Evolutionary conservation across 495 filamentous ascomycete species (phyloP).

Genomic region (Glarea lozoyensis): DNA sequence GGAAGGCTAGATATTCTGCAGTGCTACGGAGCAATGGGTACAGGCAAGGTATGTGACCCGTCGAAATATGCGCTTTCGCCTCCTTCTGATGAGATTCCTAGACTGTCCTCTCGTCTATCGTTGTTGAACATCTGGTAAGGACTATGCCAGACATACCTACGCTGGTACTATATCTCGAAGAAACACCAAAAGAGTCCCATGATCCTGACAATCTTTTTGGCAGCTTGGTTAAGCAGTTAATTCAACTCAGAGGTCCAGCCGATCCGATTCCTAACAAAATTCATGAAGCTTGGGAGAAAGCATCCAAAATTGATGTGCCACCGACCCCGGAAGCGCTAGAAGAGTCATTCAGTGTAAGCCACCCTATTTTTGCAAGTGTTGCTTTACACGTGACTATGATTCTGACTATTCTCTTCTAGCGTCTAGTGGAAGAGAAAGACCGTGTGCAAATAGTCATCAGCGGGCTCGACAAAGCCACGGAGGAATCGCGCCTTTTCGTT

Average conservation of each 20-base stretch:
- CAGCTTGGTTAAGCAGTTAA: conserved; percentile 23
- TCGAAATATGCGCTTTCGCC: not conserved
- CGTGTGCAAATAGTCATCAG: conserved; percentile 8
- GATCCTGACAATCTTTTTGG: conserved; percentile 17
- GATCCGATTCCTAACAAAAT: conserved; percentile 1
- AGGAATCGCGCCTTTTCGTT: conserved; percentile 5
- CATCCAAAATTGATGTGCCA: conserved; percentile 1
- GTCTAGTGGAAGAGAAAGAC: not conserved
- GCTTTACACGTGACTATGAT: no score
- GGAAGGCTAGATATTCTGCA: conserved; percentile 11
- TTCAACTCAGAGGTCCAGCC: conserved; percentile 11
- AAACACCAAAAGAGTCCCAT: conserved; percentile 16
- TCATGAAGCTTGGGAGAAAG: conserved; percentile 10
- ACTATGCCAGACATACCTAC: conserved; percentile 5
- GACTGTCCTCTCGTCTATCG: conserved; percentile 18
- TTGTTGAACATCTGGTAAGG: conserved; percentile 13
- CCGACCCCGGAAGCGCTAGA: not conserved
- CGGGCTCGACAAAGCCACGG: conserved; percentile 10
- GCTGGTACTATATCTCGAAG: conserved; percentile 22
- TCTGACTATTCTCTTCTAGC: not conserved
- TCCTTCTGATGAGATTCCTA: not conserved
- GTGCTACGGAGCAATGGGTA: conserved; percentile 19
- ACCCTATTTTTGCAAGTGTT: not conserved
- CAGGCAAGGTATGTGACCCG: conserved; percentile 15
- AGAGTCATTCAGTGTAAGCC: not conserved